These are phyloP conservation scores for Rhodotorula taiwanensis DNA, from an alignment of 768 basidiomycete genomes.

Conservation along the genomic window DNA sequence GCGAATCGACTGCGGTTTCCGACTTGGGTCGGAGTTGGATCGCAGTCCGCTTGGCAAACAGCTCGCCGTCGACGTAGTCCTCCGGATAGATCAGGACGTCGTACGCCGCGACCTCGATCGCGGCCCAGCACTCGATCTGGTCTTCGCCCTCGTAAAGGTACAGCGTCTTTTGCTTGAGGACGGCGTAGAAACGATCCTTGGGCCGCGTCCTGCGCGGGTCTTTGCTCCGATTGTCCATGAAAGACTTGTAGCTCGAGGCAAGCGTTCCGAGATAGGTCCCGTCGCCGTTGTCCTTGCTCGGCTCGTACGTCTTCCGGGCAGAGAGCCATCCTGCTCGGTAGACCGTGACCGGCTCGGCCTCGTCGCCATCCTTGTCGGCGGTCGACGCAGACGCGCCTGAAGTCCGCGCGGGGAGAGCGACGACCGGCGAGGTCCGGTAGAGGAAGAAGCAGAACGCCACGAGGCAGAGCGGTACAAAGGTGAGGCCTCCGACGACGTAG, in stretches of 20 bases:
- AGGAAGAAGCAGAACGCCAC: conserved; percentile 48
- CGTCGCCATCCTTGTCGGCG: conserved; percentile 4
- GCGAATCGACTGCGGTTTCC: background rate
- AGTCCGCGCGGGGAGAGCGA: background rate
- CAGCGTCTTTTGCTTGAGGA: conserved; percentile 80
- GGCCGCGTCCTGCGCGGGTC: conserved; percentile 76
- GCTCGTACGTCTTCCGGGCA: conserved; percentile 47
- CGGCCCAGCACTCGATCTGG: conserved; percentile 83
- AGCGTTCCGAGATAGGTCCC: conserved; percentile 35
- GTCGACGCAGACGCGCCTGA: background rate
- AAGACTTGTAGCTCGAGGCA: conserved; percentile 39
- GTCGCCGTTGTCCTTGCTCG: conserved; percentile 14
- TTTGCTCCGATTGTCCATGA: conserved; percentile 47
- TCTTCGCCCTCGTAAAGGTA: conserved; percentile 90
- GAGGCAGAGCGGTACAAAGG: conserved; percentile 74
- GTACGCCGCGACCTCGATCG: conserved; percentile 74
- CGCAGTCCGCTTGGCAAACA: conserved; percentile 83
- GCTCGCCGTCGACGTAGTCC: conserved; percentile 72
- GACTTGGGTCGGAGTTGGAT: conserved; percentile 48
- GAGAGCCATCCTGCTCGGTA: conserved; percentile 63
- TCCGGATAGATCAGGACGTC: conserved; percentile 60
- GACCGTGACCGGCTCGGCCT: conserved; percentile 41
- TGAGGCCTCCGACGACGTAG: conserved; percentile 82
- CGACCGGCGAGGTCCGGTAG: conserved; percentile 33
- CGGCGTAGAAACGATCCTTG: conserved; percentile 88